Evolutionary conservation across 139 green algal species (phyloP), one percentile per base, ranked within the genome.

Genomic region (Haematococcus lacustris): DNA sequence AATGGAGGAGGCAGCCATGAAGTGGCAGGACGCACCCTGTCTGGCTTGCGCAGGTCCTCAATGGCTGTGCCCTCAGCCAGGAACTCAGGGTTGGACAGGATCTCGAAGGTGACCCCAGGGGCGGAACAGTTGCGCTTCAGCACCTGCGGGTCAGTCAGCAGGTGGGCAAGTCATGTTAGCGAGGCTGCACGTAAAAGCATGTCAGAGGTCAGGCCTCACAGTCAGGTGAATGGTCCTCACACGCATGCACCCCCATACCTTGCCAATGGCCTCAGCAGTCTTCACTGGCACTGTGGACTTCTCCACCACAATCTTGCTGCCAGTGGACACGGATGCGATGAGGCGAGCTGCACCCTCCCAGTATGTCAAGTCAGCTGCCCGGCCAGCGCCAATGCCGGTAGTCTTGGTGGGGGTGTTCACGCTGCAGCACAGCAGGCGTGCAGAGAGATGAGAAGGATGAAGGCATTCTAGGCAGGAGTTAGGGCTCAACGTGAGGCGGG

Each of bases 381-480:
- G 94, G 70, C 96, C 96, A 5, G 94, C 96, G 26, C 96, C 96
- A 41, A 99, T 91, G 38, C 96, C 94, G 17, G 78, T 86, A 3
- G 91, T 97, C 86, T 99, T 99, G 65, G 96, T 99, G 21, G 96
- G 96, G 1, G 96, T 99, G 85, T 98, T 99, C 3, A 99, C 96
- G 66, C 87, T 94, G 80, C 78, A 65, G 40, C 21, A 25, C 37
- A 50, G 34, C 13, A 69, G 63, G 37, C 9, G 39, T 2, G 47
- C 5, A 38, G 35, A n/a, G n/a, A n/a, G n/a, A n/a, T n/a, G n/a
- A n/a, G n/a, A n/a, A n/a, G n/a, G n/a, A n/a, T n/a, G n/a, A n/a
- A n/a, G n/a, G n/a, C n/a, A n/a, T n/a, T n/a, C n/a, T n/a, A n/a
- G n/a, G n/a, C n/a, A n/a, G n/a, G n/a, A n/a, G n/a, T n/a, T n/a